phyloP scores from a whole-genome alignment of 2,329 filamentous ascomycete species.

The Penicillium verrucosum region DNA sequence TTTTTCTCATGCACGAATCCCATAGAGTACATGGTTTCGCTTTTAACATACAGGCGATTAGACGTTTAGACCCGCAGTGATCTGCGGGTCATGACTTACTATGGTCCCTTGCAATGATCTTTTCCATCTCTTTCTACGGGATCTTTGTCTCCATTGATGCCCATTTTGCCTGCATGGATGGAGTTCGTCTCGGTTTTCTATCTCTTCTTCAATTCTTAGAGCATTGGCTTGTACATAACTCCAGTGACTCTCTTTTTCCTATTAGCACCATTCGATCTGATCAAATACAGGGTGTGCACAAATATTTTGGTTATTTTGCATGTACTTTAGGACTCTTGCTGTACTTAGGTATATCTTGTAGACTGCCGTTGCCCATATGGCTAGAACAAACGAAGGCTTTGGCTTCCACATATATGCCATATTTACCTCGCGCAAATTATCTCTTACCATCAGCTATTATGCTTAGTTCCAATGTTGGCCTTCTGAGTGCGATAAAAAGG shows the following conservation, averaged over 20 bases:
- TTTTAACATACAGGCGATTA: slow-evolving; percentile 1
- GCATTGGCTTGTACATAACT: neutral
- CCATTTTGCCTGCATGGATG: slow-evolving; percentile 20
- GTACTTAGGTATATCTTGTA: neutral
- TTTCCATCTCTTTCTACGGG: slow-evolving; percentile 7
- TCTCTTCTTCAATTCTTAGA: slow-evolving; percentile 6
- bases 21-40: slow-evolving; percentile 1
- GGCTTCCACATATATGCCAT: neutral
- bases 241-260: neutral
- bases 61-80: slow-evolving; percentile 2
- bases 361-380: neutral
- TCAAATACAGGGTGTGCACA: slow-evolving; percentile 2
- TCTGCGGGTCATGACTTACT: slow-evolving; percentile 1
- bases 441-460: neutral
- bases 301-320: slow-evolving; percentile 13
- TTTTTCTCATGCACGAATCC: slow-evolving; percentile 12
- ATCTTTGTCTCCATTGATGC: neutral
- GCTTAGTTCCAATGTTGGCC: neutral
- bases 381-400: neutral
- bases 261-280: neutral
- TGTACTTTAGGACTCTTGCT: slow-evolving; percentile 12
- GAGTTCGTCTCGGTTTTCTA: slow-evolving; percentile 14
- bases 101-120: slow-evolving; percentile 1
- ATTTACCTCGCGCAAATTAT: neutral
- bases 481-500: neutral